These are phyloP conservation scores for Byssothecium circinans DNA, from an alignment of 2,329 filamentous ascomycete genomes.

Conservation along the genomic window DNA sequence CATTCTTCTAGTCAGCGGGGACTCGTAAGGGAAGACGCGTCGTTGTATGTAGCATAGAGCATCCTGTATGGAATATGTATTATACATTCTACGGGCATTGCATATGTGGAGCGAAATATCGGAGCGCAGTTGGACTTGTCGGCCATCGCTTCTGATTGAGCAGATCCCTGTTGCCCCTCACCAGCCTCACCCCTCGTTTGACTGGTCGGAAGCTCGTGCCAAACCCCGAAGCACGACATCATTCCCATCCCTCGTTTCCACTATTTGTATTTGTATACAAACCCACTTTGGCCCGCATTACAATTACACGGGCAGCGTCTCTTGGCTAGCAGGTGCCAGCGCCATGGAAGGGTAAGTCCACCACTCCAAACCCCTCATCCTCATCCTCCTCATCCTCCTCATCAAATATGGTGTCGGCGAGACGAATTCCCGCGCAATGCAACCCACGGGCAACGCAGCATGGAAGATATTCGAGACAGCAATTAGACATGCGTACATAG, in stretches of 20 bases:
- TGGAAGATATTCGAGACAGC: neutral
- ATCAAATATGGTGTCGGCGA: too few relatives aligned
- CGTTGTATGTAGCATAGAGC: neutral
- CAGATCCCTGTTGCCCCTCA: neutral
- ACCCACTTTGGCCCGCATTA: neutral
- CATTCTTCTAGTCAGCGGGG: conserved; percentile 69
- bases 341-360: conserved; percentile 39
- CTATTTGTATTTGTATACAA: neutral
- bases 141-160: neutral
- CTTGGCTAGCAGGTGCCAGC: conserved; percentile 15
- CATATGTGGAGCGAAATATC: neutral
- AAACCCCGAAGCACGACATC: too few relatives aligned
- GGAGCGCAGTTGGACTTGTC: too few relatives aligned
- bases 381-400: too few relatives aligned
- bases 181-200: too few relatives aligned
- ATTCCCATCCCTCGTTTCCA: too few relatives aligned
- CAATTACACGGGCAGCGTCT: conserved; percentile 1
- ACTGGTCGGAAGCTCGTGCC: too few relatives aligned
- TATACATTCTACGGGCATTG: too few relatives aligned
- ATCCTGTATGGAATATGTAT: too few relatives aligned
- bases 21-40: conserved; percentile 1
- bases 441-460: neutral
- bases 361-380: neutral
- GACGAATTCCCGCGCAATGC: neutral
- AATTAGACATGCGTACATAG: neutral